Conservation (phyloP, 495 filamentous ascomycete genomes). For the Neurospora sublineolata region DNA sequence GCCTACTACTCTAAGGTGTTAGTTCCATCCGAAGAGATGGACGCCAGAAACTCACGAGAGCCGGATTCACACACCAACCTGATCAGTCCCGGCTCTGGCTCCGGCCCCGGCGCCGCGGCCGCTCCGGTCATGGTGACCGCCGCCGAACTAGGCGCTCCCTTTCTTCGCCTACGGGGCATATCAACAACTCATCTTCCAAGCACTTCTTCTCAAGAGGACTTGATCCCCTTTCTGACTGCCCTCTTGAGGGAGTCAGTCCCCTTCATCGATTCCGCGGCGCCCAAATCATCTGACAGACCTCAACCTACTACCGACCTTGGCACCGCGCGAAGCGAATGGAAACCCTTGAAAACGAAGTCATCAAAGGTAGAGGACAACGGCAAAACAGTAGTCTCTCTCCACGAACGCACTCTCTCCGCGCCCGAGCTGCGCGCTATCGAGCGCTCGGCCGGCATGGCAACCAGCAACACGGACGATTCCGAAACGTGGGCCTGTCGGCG, state of each 20-base stretch:
- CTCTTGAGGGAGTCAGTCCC: conserved; percentile 45
- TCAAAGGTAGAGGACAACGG: conserved; percentile 30
- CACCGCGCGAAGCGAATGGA: conserved; percentile 25
- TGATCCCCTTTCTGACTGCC: conserved; percentile 27
- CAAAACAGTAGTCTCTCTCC: conserved; percentile 31
- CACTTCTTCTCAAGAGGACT: conserved; percentile 10
- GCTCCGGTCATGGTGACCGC: background rate
- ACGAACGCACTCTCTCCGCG: conserved; percentile 30
- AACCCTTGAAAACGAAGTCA: conserved; percentile 29
- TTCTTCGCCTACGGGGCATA: conserved; percentile 31
- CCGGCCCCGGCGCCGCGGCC: background rate
- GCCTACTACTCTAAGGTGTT: background rate
- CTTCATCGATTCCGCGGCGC: conserved; percentile 39
- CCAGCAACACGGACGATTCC: conserved; percentile 5
- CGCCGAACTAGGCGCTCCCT: background rate
- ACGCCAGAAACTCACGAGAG: background rate
- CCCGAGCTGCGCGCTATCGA: conserved; percentile 18
- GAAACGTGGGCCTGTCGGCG: conserved; percentile 47
- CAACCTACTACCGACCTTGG: background rate
- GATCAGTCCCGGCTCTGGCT: background rate
- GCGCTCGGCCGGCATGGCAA: background rate
- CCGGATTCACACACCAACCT: background rate
- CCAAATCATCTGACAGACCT: conserved; percentile 16
- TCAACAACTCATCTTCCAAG: conserved; percentile 27
- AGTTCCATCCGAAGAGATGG: background rate